Conservation (phyloP, 202 grass and related monocot genomes). For the Panicum hallii region DNA sequence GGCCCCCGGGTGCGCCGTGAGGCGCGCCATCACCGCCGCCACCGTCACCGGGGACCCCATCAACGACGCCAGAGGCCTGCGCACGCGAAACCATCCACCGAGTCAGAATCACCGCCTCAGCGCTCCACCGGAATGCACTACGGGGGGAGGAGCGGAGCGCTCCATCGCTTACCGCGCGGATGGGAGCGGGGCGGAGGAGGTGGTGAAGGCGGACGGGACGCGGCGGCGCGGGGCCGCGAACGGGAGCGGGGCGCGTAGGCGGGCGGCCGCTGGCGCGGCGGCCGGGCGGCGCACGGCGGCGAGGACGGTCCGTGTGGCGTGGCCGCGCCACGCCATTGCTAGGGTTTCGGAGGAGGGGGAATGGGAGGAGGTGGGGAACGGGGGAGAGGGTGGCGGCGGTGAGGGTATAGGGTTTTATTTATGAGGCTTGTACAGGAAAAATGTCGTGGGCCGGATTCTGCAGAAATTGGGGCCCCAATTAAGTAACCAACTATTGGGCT, state of each 20-base stretch:
- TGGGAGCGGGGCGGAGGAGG: constrained; percentile 40
- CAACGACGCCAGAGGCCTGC: constrained; percentile 73
- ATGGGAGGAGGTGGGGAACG: not conserved
- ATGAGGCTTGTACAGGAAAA: not conserved
- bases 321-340: constrained; percentile 90
- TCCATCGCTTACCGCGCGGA: constrained; percentile 29
- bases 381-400: constrained; percentile 3
- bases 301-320: constrained; percentile 69
- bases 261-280: constrained; percentile 8
- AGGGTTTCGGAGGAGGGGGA: constrained; percentile 6
- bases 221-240: constrained; percentile 50
- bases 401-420: constrained; percentile 61
- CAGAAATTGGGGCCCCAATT: not conserved
- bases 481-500: not conserved
- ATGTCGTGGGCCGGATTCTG: not conserved
- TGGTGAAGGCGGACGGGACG: constrained; percentile 40
- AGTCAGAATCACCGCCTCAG: not conserved
- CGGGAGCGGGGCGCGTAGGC: constrained; percentile 43
- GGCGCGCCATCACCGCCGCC: constrained; percentile 53
- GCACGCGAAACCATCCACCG: not conserved
- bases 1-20: constrained; percentile 82
- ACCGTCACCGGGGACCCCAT: constrained; percentile 67
- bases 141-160: not conserved
- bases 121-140: not conserved
- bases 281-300: constrained; percentile 49